Evolutionary conservation across 2,329 filamentous ascomycete genomes (phyloP).

Genomic region (Parastagonospora avenae): DNA sequence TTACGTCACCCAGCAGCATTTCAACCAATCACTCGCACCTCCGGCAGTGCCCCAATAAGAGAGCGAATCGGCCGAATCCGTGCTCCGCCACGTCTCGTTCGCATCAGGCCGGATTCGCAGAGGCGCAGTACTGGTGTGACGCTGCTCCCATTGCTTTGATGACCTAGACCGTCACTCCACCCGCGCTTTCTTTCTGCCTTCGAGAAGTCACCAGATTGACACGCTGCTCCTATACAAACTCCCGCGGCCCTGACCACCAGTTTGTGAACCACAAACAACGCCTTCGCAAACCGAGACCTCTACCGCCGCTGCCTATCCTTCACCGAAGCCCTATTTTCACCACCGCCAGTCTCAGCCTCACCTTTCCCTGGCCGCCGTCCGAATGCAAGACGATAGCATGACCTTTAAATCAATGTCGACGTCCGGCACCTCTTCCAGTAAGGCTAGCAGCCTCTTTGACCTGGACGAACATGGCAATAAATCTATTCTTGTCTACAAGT

Average conservation of each 20-base stretch:
- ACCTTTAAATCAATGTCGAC: conserved; percentile 55
- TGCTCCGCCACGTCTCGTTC: conserved; percentile 13
- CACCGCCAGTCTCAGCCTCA: conserved; percentile 33
- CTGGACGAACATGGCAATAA: conserved; percentile 51
- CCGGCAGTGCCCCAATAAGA: conserved; percentile 21
- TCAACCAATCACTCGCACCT: conserved; percentile 10
- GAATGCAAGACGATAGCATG: conserved; percentile 32
- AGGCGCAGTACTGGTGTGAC: conserved; percentile 30
- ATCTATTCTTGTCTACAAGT: conserved; percentile 54
- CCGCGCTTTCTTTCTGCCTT: conserved; percentile 16
- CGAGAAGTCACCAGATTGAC: conserved; percentile 35
- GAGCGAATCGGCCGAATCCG: conserved; percentile 4
- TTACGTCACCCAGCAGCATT: background rate
- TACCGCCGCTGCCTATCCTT: conserved; percentile 1
- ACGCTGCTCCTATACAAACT: conserved; percentile 37
- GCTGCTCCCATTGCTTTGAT: conserved; percentile 17
- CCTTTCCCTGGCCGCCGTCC: conserved; percentile 17
- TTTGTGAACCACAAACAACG: conserved; percentile 26
- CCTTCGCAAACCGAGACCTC: conserved; percentile 11
- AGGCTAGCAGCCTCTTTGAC: conserved; percentile 49
- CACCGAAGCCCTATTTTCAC: conserved; percentile 23
- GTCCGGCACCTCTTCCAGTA: conserved; percentile 40
- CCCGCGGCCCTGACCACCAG: conserved; percentile 22
- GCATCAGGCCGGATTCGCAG: conserved; percentile 4
- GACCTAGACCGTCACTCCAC: conserved; percentile 31